Percentiles rank a stretch among this genome's conserved stretches.
phyloP scores from a whole-genome alignment of 305 asterid species.

The Fraxinus platypoda region DNA sequence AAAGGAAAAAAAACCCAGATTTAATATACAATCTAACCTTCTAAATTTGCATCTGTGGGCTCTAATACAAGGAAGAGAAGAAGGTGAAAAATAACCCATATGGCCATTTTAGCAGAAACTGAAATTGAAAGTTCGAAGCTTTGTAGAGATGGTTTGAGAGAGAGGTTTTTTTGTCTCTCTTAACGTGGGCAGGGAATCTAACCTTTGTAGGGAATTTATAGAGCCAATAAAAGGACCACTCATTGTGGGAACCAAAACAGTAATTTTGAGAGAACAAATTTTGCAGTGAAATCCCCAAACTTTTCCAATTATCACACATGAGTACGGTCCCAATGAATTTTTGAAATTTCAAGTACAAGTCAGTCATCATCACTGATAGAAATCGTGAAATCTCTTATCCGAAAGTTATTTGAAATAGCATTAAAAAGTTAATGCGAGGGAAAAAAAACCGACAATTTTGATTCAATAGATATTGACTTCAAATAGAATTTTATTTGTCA shows the following conservation, averaged over 20 bases:
- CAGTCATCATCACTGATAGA: not conserved
- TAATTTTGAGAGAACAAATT: not conserved
- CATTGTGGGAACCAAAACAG: conserved; percentile 16
- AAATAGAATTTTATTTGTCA: not conserved
- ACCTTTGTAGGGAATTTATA: conserved; percentile 38
- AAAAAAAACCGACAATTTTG: not conserved
- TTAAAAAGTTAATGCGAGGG: no score
- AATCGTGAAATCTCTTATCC: not conserved
- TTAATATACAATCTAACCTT: conserved; percentile 28
- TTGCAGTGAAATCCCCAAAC: not conserved
- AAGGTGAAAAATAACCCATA: conserved; percentile 30
- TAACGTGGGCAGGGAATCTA: conserved; percentile 20
- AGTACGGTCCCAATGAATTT: not conserved
- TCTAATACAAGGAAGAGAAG: conserved; percentile 28
- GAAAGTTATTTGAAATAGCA: not conserved
- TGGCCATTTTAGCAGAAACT: conserved; percentile 14
- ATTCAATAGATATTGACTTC: not conserved
- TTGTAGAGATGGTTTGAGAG: not conserved
- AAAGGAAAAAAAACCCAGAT: not conserved
- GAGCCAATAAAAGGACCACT: conserved; percentile 38
- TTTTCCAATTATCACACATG: not conserved
- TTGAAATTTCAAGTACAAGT: not conserved
- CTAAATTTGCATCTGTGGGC: conserved; percentile 35
- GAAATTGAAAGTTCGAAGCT: not conserved
- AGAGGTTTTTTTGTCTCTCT: conserved; percentile 1